Percentiles rank a stretch among this genome's conserved stretches.
These are phyloP conservation scores for Penicillium sclerotiorum DNA, from an alignment of 2,329 filamentous ascomycete species.

Conservation along the genomic window DNA sequence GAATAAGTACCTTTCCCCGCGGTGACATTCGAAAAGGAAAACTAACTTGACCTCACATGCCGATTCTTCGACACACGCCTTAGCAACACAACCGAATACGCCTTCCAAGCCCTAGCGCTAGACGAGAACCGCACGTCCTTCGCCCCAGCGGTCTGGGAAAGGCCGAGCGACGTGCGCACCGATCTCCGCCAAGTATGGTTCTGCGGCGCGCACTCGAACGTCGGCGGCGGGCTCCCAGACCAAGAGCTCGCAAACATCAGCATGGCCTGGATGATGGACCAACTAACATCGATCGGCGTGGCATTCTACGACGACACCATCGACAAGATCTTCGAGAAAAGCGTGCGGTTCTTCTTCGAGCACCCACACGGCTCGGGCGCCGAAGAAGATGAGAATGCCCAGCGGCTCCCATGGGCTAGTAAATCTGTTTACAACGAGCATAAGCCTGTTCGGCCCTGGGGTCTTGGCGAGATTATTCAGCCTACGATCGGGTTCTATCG, in stretches of 20 bases:
- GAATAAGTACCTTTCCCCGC: slow-evolving; percentile 19
- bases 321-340: slow-evolving; percentile 16
- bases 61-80: slow-evolving; percentile 37
- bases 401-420: slow-evolving; percentile 11
- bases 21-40: neutral
- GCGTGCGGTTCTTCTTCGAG: slow-evolving; percentile 16
- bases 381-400: neutral
- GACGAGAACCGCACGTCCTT: slow-evolving; percentile 36
- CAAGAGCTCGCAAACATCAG: slow-evolving; percentile 53
- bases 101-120: slow-evolving; percentile 37
- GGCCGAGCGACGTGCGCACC: slow-evolving; percentile 28
- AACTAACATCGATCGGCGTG: slow-evolving; percentile 19
- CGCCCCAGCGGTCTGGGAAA: slow-evolving; percentile 34
- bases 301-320: slow-evolving; percentile 18
- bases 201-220: slow-evolving; percentile 52
- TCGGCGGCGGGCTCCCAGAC: slow-evolving; percentile 53
- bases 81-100: slow-evolving; percentile 34
- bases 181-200: slow-evolving; percentile 52
- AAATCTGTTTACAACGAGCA: slow-evolving; percentile 18
- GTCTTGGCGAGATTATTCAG: slow-evolving; percentile 19
- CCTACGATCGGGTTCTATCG: slow-evolving; percentile 17
- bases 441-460: slow-evolving; percentile 21
- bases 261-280: slow-evolving; percentile 54
- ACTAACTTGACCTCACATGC: slow-evolving; percentile 24
- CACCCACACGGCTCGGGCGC: neutral